phyloP scores from a whole-genome alignment of 2,329 filamentous ascomycete genomes.

The Aspergillus flavus region DNA sequence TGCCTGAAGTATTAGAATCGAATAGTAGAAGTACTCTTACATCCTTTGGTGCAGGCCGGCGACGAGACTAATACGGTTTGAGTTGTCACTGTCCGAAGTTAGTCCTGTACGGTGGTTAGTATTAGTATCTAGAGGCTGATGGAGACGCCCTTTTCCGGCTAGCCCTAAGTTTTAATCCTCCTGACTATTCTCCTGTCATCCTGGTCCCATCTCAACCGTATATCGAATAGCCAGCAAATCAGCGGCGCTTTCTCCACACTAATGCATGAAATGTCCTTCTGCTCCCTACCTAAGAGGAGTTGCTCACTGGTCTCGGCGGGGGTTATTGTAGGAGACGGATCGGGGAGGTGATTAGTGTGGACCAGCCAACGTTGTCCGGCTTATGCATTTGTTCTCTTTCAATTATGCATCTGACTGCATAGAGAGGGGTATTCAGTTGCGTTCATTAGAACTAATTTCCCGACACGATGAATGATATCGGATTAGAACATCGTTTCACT shows the following conservation, averaged over 20 bases:
- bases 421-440: background rate
- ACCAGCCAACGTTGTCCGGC: background rate
- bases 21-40: background rate
- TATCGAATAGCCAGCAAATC: conserved; percentile 13
- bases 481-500: background rate
- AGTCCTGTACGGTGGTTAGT: background rate
- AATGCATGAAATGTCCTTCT: conserved; percentile 22
- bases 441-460: background rate
- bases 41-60: background rate
- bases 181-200: background rate
- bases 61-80: background rate
- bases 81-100: background rate
- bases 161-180: background rate
- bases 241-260: conserved; percentile 10
- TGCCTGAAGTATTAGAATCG: background rate
- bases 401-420: background rate
- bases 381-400: background rate
- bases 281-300: background rate
- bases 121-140: background rate
- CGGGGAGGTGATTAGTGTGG: background rate
- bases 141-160: background rate
- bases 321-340: background rate
- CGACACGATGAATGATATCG: background rate
- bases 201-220: conserved; percentile 1
- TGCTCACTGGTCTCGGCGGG: background rate